Conservation (phyloP, 495 filamentous ascomycete genomes). For the Jackrogersella minutella region DNA sequence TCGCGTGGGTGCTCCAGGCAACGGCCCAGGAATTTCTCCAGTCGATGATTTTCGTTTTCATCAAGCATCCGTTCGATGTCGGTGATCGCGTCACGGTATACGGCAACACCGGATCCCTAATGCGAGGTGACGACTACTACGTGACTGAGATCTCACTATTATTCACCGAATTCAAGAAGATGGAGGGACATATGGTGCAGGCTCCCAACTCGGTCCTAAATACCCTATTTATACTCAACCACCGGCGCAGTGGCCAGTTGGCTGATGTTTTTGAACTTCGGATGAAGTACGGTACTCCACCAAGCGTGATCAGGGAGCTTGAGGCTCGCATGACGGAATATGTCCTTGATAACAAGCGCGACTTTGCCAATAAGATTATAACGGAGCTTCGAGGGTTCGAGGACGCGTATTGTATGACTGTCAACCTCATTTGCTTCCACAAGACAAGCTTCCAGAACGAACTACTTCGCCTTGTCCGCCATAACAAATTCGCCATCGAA, state of each 20-base stretch:
- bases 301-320: constrained; percentile 85
- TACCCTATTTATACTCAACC: constrained; percentile 92
- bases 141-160: constrained; percentile 95
- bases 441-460: constrained; percentile 94
- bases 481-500: constrained; percentile 95
- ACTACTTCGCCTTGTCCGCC: constrained; percentile 82
- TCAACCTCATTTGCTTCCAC: constrained; percentile 98
- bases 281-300: constrained; percentile 88
- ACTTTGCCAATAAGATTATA: constrained; percentile 89
- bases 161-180: constrained; percentile 98
- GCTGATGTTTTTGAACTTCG: constrained; percentile 86
- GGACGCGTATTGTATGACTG: constrained; percentile 69
- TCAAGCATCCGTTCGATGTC: constrained; percentile 98
- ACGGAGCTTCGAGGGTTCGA: constrained; percentile 79
- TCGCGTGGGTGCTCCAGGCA: constrained; percentile 90
- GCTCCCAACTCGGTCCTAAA: constrained; percentile 95
- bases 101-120: constrained; percentile 80
- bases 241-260: constrained; percentile 85
- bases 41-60: constrained; percentile 93
- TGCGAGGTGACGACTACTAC: constrained; percentile 91
- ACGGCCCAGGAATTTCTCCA: constrained; percentile 94
- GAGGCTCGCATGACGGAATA: constrained; percentile 86
- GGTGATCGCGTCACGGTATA: constrained; percentile 93
- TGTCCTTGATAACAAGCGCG: constrained; percentile 84
- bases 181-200: constrained; percentile 95